Percentiles rank a stretch among this genome's conserved stretches.
phyloP scores from a whole-genome alignment of 306 rosid genomes.

The Ziziphus jujuba region DNA sequence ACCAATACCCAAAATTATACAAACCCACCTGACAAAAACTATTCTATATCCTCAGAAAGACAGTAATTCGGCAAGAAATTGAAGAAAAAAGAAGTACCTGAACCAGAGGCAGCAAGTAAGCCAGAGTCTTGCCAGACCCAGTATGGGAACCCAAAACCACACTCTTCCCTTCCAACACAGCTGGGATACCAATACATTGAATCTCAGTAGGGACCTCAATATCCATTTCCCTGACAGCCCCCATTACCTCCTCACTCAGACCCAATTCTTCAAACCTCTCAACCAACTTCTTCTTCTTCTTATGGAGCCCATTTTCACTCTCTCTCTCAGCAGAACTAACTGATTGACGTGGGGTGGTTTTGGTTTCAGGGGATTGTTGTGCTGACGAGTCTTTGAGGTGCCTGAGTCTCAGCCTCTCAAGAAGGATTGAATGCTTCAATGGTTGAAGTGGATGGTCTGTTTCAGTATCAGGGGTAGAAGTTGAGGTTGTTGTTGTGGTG shows the following conservation, averaged over 20 bases:
- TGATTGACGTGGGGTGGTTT: slow-evolving; percentile 8
- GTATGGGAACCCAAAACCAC: slow-evolving; percentile 96
- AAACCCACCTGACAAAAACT: background rate
- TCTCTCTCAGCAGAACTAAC: slow-evolving; percentile 12
- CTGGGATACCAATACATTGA: slow-evolving; percentile 85
- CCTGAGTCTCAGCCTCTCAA: slow-evolving; percentile 64
- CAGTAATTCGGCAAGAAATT: background rate
- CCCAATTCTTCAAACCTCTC: slow-evolving; percentile 73
- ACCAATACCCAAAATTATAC: background rate
- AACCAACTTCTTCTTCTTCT: slow-evolving; percentile 38
- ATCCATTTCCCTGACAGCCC: slow-evolving; percentile 66
- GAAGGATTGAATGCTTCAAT: slow-evolving; percentile 63
- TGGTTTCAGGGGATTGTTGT: slow-evolving; percentile 15
- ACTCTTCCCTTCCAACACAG: slow-evolving; percentile 74
- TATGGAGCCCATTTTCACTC: slow-evolving; percentile 31
- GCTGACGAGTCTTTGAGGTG: slow-evolving; percentile 59
- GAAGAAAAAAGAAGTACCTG: slow-evolving; percentile 51
- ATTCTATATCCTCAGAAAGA: background rate
- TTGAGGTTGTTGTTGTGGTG: slow-evolving; percentile 9
- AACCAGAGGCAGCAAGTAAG: slow-evolving; percentile 89
- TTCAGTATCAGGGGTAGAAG: slow-evolving; percentile 10
- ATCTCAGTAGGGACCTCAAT: slow-evolving; percentile 91
- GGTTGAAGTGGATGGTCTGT: slow-evolving; percentile 36
- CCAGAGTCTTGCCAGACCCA: slow-evolving; percentile 95
- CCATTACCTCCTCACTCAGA: slow-evolving; percentile 70